Conservation (phyloP, 192 early-diverging fungal genomes). For the Coemansia erecta region DNA sequence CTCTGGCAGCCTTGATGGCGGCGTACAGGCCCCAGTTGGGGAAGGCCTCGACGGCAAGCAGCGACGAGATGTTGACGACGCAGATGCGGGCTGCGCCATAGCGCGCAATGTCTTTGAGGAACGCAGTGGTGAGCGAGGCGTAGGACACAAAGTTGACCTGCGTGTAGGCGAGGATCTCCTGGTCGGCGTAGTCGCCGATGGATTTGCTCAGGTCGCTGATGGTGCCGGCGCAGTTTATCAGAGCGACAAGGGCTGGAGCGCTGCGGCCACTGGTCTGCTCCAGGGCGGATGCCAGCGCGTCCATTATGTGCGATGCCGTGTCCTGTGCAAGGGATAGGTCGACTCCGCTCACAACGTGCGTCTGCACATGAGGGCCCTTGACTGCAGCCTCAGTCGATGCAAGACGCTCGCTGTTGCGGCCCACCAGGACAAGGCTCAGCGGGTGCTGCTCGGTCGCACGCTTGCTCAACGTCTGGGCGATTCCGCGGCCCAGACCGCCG, state of each 20-base stretch:
- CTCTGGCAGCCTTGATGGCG: slow-evolving; percentile 77
- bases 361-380: slow-evolving; percentile 10
- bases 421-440: slow-evolving; percentile 57
- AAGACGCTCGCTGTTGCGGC: slow-evolving; percentile 49
- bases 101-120: slow-evolving; percentile 13
- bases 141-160: slow-evolving; percentile 62
- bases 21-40: slow-evolving; percentile 82
- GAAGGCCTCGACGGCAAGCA: slow-evolving; percentile 71
- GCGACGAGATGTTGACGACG: slow-evolving; percentile 79
- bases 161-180: slow-evolving; percentile 54
- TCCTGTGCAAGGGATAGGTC: slow-evolving; percentile 16
- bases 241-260: slow-evolving; percentile 32
- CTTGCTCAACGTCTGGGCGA: slow-evolving; percentile 47
- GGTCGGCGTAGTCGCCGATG: slow-evolving; percentile 51
- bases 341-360: slow-evolving; percentile 18
- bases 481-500: slow-evolving; percentile 61
- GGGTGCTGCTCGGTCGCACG: slow-evolving; percentile 11
- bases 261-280: background rate
- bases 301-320: slow-evolving; percentile 3
- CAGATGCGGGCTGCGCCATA: slow-evolving; percentile 17
- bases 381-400: slow-evolving; percentile 19
- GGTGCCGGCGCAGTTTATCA: slow-evolving; percentile 80
- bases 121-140: slow-evolving; percentile 45
- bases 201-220: slow-evolving; percentile 65
- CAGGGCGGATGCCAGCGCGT: background rate